These are phyloP conservation scores for Candida pseudocylindracea DNA, from an alignment of 1,139 yeast genomes.

Conservation along the genomic window DNA sequence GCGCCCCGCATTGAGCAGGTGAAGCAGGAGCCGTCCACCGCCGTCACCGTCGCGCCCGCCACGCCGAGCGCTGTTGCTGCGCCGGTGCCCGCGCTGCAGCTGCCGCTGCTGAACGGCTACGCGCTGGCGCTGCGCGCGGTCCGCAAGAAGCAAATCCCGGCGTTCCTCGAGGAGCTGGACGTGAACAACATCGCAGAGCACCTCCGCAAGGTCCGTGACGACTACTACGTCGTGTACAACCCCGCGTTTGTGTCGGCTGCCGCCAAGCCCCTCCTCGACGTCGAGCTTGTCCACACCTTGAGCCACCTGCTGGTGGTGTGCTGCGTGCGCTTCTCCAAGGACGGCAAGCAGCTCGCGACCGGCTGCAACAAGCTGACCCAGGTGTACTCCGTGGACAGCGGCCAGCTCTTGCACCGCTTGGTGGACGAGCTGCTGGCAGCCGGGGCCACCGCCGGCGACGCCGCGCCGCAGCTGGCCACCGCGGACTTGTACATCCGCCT, in stretches of 20 bases:
- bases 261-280: slow-evolving; percentile 34
- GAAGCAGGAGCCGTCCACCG: slow-evolving; percentile 9
- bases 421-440: slow-evolving; percentile 50
- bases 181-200: slow-evolving; percentile 58
- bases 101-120: slow-evolving; percentile 14
- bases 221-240: slow-evolving; percentile 78
- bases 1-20: not conserved
- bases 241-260: slow-evolving; percentile 31
- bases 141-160: slow-evolving; percentile 62
- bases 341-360: slow-evolving; percentile 86
- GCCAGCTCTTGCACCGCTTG: slow-evolving; percentile 66
- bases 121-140: slow-evolving; percentile 16
- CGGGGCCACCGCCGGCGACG: slow-evolving; percentile 6
- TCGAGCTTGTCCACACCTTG: slow-evolving; percentile 71
- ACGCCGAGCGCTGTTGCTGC: slow-evolving; percentile 2
- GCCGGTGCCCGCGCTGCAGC: slow-evolving; percentile 3
- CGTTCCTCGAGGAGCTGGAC: slow-evolving; percentile 66
- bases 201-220: slow-evolving; percentile 66
- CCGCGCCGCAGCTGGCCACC: slow-evolving; percentile 20
- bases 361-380: slow-evolving; percentile 96
- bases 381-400: slow-evolving; percentile 82
- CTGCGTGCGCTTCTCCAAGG: slow-evolving; percentile 83
- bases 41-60: slow-evolving; percentile 17
- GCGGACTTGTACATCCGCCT: slow-evolving; percentile 86
- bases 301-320: slow-evolving; percentile 92